phyloP scores from a whole-genome alignment of 371 early-diverging fungal species.

The Mucor circinelloides region DNA sequence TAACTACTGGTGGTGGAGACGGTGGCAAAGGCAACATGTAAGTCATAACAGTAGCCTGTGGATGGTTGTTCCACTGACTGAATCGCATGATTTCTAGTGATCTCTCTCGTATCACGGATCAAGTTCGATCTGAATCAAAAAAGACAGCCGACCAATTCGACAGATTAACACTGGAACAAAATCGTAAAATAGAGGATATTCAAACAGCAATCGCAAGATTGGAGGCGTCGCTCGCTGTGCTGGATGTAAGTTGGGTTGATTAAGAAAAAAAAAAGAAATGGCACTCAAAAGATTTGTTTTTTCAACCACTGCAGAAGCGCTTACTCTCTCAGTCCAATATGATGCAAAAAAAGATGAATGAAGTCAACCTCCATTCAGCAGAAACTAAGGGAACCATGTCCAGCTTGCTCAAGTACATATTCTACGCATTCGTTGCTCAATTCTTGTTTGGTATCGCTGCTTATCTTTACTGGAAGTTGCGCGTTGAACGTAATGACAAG shows the following conservation, averaged over 20 bases:
- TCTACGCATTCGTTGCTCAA: slow-evolving; percentile 44
- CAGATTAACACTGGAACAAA: slow-evolving; percentile 29
- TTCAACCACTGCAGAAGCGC: slow-evolving; percentile 21
- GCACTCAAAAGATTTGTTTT: not conserved
- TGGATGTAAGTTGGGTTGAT: slow-evolving; percentile 36
- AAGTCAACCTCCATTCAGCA: slow-evolving; percentile 39
- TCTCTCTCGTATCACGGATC: slow-evolving; percentile 14
- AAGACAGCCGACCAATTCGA: slow-evolving; percentile 8
- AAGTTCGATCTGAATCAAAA: slow-evolving; percentile 17
- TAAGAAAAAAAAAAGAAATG: not conserved
- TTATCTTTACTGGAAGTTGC: slow-evolving; percentile 49
- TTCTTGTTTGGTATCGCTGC: slow-evolving; percentile 36
- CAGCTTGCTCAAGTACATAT: slow-evolving; percentile 36
- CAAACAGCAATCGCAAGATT: slow-evolving; percentile 26
- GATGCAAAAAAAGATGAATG: slow-evolving; percentile 32
- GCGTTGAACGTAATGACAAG: slow-evolving; percentile 48
- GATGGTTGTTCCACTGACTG: not conserved
- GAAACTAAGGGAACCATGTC: slow-evolving; percentile 48
- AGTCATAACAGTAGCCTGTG: not conserved
- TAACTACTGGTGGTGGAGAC: not conserved
- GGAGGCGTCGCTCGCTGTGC: slow-evolving; percentile 22
- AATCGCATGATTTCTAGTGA: not conserved
- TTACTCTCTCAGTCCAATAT: slow-evolving; percentile 29
- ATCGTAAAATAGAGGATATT: slow-evolving; percentile 29
- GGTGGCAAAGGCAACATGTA: not conserved